These are phyloP conservation scores for Tetragonia tetragonoides DNA, from an alignment of 148 eudicot genomes.

Conservation along the genomic window DNA sequence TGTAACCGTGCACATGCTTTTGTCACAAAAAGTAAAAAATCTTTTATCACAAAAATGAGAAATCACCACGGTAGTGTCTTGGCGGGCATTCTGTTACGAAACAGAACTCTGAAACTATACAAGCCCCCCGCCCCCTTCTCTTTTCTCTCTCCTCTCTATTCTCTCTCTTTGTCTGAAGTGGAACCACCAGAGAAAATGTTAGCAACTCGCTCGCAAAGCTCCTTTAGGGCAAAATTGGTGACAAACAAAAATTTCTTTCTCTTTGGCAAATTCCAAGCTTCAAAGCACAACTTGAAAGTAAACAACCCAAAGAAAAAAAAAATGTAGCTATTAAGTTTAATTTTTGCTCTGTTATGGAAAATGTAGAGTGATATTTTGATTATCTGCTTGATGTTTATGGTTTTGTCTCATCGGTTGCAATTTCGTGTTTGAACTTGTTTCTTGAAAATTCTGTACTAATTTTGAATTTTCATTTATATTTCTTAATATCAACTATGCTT, in stretches of 20 bases:
- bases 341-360: not conserved
- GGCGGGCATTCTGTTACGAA: slow-evolving; percentile 42
- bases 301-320: no score
- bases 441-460: not conserved
- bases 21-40: not conserved
- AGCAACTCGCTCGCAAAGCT: slow-evolving; percentile 80
- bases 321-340: not conserved
- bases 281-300: no score
- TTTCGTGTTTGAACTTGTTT: not conserved
- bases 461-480: no score
- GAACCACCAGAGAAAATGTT: slow-evolving; percentile 44
- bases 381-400: not conserved
- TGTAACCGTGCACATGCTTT: slow-evolving; percentile 11
- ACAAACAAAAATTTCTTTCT: no score
- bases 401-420: not conserved
- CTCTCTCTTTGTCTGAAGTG: slow-evolving; percentile 4
- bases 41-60: not conserved
- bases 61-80: not conserved
- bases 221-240: slow-evolving; percentile 96
- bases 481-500: no score
- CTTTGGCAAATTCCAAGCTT: no score
- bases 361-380: no score
- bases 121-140: no score
- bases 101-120: slow-evolving; percentile 14
- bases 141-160: not conserved